Base-by-base conservation (phyloP, 2,329 filamentous ascomycete species). In the Periconia sp. region DNA sequence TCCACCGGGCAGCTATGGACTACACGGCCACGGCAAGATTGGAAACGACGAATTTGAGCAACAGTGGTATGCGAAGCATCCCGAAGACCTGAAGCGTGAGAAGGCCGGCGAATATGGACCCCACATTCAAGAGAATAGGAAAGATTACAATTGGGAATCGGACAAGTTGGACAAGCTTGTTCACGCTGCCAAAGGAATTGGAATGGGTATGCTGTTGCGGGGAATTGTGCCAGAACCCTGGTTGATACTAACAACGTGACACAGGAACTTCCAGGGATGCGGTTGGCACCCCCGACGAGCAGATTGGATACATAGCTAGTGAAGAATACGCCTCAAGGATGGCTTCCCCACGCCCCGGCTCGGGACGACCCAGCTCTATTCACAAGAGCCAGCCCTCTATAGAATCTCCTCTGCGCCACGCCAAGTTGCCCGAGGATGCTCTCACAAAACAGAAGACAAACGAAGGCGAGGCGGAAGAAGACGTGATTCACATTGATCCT, bases 91-190 rank as follows among this genome's bases (percentile, higher is more conserved):
- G 30, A 81, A 84, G 51, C 85, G 88, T 70, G 91, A 93, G 74
- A 90, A 92, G 69, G 83, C 86, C 60, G 85, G 82, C 41, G 81
- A 83, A 59, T 88, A 88, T 65, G 82, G 79, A 49, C 79, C 81
- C 41, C 81, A 80, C 33, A 80, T 85, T 55, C 80, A 81, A 52
- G 82, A 81, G 47, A 82, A 82, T 30, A 79, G 85, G 47, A 83
- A 83, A 37, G 89, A 94, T 69, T 95, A 89, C 77, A 90, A 91
- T 52, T 83, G 96, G 85, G 94, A 90, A 75, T 92, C 89, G 65
- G 90, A 91, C 41, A 90, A 96, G 68, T 77, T 97, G 62, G 96
- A 96, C 76, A 92, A 89, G 76, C 87, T 97, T 61, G 92, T 97
- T 53, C 85, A 87, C 58, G 83, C 89, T 41, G 91, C 88, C 37